Base-by-base conservation (phyloP, 2,329 filamentous ascomycete species). In the Fusarium sacchari region DNA sequence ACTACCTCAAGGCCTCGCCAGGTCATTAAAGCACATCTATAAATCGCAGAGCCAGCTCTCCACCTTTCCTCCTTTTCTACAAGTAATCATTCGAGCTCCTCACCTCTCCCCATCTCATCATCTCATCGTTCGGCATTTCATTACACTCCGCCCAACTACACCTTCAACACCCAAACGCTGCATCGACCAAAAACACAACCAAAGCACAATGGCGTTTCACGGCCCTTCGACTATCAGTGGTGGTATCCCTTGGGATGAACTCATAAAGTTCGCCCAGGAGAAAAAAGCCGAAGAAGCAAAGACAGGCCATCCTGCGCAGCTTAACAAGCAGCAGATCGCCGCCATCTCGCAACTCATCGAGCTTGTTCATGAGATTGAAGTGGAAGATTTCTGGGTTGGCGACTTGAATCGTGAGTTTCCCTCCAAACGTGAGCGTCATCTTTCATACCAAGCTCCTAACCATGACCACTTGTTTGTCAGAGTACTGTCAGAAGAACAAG, bases 331-430 rank as follows among this genome's bases (percentile, higher is more conserved):
- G 9, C 82, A 88, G 74, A 76, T 79, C 15, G 77, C 80, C 43
- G 83, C 85, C 22, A 76, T 89, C 32, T 78, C 80, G 2, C 77
- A 81, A 10, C 80, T 89, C 50, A 79, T 84, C 59, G 69, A 76
- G 5, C 77, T 80, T 34, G 32, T 65, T 39, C 50, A 65, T 22
- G 80, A 81, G 59, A 79, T 80, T 14, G 71, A 79, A 15, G 37
- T 80, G 9, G 72, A 74, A 13, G 73, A 76, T 12, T 77, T 80
- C 69, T 79, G 80, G 55, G 77, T 83, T 30, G 78, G 78, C 64
- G 44, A 67, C 4, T 64, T 83, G 17, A 71, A 76, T 24, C 59
- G 82, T 81, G 74, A 55, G 44, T 47, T 39, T n/a, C 24, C 34
- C 8, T 20, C 12, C 49, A 37, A 40, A 24, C 17, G 40, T 44